Base-by-base conservation (phyloP, 1,139 yeast genomes). In the Lodderomyces margitis region DNA sequence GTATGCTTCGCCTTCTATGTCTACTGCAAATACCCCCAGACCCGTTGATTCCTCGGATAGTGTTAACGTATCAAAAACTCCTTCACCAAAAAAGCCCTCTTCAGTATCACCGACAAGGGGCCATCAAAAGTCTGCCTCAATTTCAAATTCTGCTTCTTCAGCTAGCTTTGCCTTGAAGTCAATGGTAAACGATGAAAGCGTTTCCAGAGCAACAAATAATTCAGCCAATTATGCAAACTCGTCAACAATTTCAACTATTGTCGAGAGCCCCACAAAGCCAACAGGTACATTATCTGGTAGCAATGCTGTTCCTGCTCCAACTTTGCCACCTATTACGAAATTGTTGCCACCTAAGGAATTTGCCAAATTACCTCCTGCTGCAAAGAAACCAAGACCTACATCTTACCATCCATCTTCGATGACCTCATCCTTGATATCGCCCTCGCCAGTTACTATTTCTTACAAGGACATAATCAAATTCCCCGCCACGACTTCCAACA, bases 351-450 rank as follows among this genome's bases (percentile, higher is more conserved):
- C 52, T 14, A 41, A 56, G 9, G 59, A 56, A 41, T 40, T 66
- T 47, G 42, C 54, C 50, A 64, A 66, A 52, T 60, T 70, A 42
- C 75, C 75, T 16, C 73, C 64, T 43, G 60, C 72, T 10, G 64
- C 63, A 38, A 75, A 79, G 58, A 82, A 77, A 54, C 89, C 87
- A 41, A 75, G 94, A 59, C 92, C 94, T 37, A 84, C 91, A 0
- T 83, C 91, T 7, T 85, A 83, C 56, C 91, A 85, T 56, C 92
- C 94, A 10, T 66, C 70, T 21, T 68, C 75, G n/a, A 62, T 68
- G 64, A 53, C 70, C 8, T 65, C 72, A 4, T 56, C 68, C n/a
- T 54, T 65, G 33, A 55, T 62, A 44, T 56, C 54, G 42, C 43
- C 61, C 10, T 32, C 23, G 10, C 20, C 21, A 23, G 38, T 27